A percentile compares a stretch with the other conserved stretches of the same genome.
Conservation (phyloP, 1,139 yeast species). For the Blastobotrys indianensis region DNA sequence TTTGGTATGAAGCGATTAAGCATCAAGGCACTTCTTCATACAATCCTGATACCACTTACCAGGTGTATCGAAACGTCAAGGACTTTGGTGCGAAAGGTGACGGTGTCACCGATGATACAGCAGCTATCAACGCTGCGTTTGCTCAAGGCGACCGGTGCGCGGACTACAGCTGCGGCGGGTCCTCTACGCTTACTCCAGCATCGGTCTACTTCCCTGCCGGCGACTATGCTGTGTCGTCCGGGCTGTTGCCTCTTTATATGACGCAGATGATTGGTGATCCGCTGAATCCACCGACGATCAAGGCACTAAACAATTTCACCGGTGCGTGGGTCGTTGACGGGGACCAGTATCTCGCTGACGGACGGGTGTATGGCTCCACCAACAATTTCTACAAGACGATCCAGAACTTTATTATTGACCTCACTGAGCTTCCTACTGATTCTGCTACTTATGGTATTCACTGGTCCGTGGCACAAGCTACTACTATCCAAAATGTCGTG, state of each 20-base stretch:
- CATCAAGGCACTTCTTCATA: constrained; percentile 12
- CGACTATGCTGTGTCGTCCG: constrained; percentile 9
- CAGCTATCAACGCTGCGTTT: constrained; percentile 15
- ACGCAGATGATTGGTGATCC: constrained; percentile 14
- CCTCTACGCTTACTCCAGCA: constrained; percentile 15
- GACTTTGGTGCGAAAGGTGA: constrained; percentile 3
- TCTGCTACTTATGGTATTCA: constrained; percentile 8
- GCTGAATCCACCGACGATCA: constrained; percentile 9
- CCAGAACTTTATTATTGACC: constrained; percentile 11
- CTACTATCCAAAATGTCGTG: constrained; percentile 11
- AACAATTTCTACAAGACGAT: constrained; percentile 13
- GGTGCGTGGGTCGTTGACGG: constrained; percentile 10
- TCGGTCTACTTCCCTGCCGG: constrained; percentile 15
- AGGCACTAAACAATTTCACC: constrained; percentile 9
- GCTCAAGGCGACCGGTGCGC: not conserved
- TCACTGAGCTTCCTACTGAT: constrained; percentile 6
- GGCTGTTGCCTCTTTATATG: constrained; percentile 10
- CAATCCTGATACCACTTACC: constrained; percentile 8
- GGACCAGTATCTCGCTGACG: not conserved
- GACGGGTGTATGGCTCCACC: constrained; percentile 8
- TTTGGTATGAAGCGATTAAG: constrained; percentile 10
- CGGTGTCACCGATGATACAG: constrained; percentile 10
- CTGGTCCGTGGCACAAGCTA: constrained; percentile 16
- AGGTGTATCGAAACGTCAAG: constrained; percentile 14
- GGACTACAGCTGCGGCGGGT: constrained; percentile 6